Percentiles rank a stretch among this genome's conserved stretches.
phyloP scores from a whole-genome alignment of 2,329 filamentous ascomycete species.

The Aspergillus puulaauensis region DNA sequence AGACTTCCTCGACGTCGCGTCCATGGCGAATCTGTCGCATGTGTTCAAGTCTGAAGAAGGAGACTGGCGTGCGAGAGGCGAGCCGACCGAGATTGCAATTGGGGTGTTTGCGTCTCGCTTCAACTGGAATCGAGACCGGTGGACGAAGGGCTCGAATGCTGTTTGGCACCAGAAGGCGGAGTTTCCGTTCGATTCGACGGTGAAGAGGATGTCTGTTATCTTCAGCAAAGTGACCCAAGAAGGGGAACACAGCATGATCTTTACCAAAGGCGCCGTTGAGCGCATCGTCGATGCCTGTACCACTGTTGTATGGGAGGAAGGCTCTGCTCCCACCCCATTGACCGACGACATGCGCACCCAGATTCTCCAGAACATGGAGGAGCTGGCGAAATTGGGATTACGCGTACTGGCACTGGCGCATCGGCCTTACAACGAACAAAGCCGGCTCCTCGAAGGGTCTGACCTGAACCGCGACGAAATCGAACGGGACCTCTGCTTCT shows the following conservation, averaged over 20 bases:
- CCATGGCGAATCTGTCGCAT: constrained; percentile 65
- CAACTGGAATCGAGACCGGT: constrained; percentile 58
- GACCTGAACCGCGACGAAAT: constrained; percentile 55
- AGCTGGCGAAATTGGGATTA: constrained; percentile 63
- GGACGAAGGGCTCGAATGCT: constrained; percentile 51
- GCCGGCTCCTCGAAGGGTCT: constrained; percentile 12
- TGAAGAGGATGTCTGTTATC: constrained; percentile 76
- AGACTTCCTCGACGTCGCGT: constrained; percentile 62
- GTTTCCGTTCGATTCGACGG: constrained; percentile 71
- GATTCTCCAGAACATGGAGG: constrained; percentile 68
- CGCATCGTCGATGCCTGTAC: constrained; percentile 65
- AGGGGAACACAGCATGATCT: constrained; percentile 31
- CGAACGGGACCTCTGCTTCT: constrained; percentile 68
- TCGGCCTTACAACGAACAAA: constrained; percentile 19
- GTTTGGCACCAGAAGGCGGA: constrained; percentile 63
- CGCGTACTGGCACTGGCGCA: constrained; percentile 68
- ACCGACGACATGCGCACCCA: constrained; percentile 55
- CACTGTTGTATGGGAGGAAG: constrained; percentile 43
- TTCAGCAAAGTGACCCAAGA: constrained; percentile 41
- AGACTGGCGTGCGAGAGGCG: constrained; percentile 64
- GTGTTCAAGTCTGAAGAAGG: constrained; percentile 56
- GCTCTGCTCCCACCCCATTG: constrained; percentile 41
- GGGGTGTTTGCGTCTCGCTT: constrained; percentile 73
- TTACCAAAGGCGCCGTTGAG: constrained; percentile 61
- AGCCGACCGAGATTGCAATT: constrained; percentile 72